These are phyloP conservation scores for Coprinopsis sp. DNA, from an alignment of 768 basidiomycete species.

Conservation along the genomic window DNA sequence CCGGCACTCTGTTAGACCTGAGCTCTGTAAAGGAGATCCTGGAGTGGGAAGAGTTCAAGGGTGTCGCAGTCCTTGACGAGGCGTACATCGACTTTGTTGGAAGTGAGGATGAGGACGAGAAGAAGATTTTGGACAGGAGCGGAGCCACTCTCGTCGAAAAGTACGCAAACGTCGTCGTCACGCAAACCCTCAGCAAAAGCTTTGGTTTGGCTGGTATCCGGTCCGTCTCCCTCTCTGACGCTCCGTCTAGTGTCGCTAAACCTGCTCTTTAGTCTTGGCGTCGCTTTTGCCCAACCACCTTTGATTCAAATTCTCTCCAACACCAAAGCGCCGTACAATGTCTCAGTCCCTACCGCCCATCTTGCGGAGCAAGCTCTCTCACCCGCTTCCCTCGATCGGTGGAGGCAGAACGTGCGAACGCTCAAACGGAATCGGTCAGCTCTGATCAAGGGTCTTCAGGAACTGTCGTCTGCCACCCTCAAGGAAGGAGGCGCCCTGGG, in stretches of 20 bases:
- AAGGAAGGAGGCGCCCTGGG: too few relatives aligned
- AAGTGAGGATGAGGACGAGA: constrained; percentile 31
- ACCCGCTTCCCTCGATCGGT: constrained; percentile 51
- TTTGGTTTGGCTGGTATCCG: constrained; percentile 95
- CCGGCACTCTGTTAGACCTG: constrained; percentile 81
- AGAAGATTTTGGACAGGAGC: constrained; percentile 44
- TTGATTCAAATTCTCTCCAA: constrained; percentile 89
- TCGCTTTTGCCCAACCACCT: constrained; percentile 85
- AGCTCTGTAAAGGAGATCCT: constrained; percentile 62
- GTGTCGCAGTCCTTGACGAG: constrained; percentile 92
- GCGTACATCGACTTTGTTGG: constrained; percentile 95
- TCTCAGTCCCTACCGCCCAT: constrained; percentile 83
- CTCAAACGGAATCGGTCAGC: constrained; percentile 54
- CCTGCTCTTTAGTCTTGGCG: constrained; percentile 62
- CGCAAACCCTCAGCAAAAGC: constrained; percentile 95
- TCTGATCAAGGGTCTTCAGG: constrained; percentile 48
- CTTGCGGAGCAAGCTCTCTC: constrained; percentile 80
- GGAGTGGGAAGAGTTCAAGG: constrained; percentile 79
- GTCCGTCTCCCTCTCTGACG: constrained; percentile 37
- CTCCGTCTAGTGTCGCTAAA: neutral
- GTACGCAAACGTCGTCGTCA: constrained; percentile 88
- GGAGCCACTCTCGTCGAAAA: constrained; percentile 51
- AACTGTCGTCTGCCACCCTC: constrained; percentile 26
- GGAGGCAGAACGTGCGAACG: constrained; percentile 59
- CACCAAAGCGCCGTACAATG: constrained; percentile 97